Percentiles rank a stretch among this genome's conserved stretches.
Conservation (phyloP, 805 yeast species). For the Tetrapisispora nanseiensis region DNA sequence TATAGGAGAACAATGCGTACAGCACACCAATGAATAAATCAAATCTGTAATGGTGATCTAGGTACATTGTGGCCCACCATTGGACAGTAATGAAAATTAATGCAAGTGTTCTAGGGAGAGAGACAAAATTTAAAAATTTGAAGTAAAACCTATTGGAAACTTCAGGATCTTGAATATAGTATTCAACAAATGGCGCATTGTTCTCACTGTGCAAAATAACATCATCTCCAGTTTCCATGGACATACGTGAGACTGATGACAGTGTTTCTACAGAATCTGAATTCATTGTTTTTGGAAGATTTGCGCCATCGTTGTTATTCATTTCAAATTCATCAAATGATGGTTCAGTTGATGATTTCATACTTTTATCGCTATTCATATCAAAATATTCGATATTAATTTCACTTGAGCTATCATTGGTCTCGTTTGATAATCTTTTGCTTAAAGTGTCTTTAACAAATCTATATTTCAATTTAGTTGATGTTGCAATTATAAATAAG, state of each 20-base stretch:
- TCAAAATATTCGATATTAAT: slow-evolving; percentile 1
- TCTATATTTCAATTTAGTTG: slow-evolving; percentile 19
- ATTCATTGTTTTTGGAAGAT: neutral
- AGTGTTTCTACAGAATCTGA: neutral
- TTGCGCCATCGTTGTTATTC: neutral
- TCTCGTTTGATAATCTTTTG: neutral
- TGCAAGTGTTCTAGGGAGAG: slow-evolving; percentile 28
- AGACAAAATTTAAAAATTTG: slow-evolving; percentile 17
- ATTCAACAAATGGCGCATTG: slow-evolving; percentile 2
- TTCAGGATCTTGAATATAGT: slow-evolving; percentile 10
- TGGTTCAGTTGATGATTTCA: neutral
- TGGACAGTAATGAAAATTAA: slow-evolving; percentile 42
- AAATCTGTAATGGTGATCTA: slow-evolving; percentile 63
- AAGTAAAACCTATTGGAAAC: slow-evolving; percentile 17
- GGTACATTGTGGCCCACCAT: slow-evolving; percentile 69
- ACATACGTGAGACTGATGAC: neutral
- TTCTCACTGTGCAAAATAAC: neutral
- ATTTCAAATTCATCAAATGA: neutral
- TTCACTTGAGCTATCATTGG: neutral
- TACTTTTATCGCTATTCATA: neutral
- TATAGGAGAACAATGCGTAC: slow-evolving; percentile 40
- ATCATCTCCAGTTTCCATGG: neutral
- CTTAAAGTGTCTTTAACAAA: slow-evolving; percentile 4
- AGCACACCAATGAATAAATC: slow-evolving; percentile 48
- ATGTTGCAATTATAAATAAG: slow-evolving; percentile 35